Base-by-base conservation (phyloP, 331 rosid genomes). In the Rosa hybrid region DNA sequence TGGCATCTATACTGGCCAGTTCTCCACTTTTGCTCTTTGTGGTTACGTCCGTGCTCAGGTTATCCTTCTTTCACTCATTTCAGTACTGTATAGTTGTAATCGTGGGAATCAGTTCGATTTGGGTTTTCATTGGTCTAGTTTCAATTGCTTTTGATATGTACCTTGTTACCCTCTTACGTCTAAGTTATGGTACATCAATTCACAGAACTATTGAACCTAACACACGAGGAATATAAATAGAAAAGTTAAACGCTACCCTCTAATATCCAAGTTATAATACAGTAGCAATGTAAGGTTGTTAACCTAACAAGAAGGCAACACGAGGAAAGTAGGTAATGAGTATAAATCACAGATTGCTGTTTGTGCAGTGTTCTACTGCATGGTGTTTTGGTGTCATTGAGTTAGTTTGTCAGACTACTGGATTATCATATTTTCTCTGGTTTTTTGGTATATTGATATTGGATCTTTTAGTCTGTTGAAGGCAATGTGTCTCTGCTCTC, bases 1-100 rank as follows among this genome's bases (percentile, higher is more conserved):
- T 17, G 98, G 98, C 54, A 69, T 87, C 63, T 93, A 90, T 90
- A 90, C 86, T 11, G 91, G 94, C 38, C 90, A 90, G 2, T 91
- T 82, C 84, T 72, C 97, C 81, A 90, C 98, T n/a, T 91, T 87
- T 38, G 97, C 98, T 25, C 92, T 93, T 12, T 93, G 97, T 12
- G 98, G 98, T n/a, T 93, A 53, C 56, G 84, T 90, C 57, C 93
- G 94, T 6, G 93, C 97, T 1, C 97, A 90, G 97, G 97, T 91
- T 46, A 30, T 30, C 21, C 2, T 46, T 21, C 53, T 25, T 62
- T 49, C 14, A 56, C 38, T 46, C 5, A 16, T 62, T 41, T 63
- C 12, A 4, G 23, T 25, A 23, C 12, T 46, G 20, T 71, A 0
- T 20, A n/a, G 3, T 17, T 27, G 20, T 30, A 42, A 13, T 30